Conservation (phyloP, 441 rosid species). For the Melastoma candidum region DNA sequence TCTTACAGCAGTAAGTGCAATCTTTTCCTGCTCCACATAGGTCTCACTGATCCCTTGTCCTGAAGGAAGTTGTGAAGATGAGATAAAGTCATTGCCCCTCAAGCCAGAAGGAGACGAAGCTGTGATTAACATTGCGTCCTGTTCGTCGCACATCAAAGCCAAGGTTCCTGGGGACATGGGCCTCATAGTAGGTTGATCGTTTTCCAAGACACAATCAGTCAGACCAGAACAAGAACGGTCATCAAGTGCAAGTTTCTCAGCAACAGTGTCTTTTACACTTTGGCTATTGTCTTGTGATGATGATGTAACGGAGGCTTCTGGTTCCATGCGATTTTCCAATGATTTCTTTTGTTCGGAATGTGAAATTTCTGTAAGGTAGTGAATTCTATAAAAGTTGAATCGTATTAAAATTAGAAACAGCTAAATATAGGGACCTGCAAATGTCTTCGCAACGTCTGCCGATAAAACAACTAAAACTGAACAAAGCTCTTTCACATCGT, state of each 20-base stretch:
- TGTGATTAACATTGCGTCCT: slow-evolving; percentile 52
- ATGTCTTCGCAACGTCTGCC: slow-evolving; percentile 66
- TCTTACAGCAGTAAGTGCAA: slow-evolving; percentile 63
- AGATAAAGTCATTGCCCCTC: slow-evolving; percentile 38
- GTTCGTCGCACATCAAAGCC: slow-evolving; percentile 97
- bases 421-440: slow-evolving; percentile 44
- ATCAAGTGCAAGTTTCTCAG: slow-evolving; percentile 33
- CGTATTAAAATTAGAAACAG: not conserved
- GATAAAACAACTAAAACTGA: slow-evolving; percentile 82
- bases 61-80: slow-evolving; percentile 41
- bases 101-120: slow-evolving; percentile 54
- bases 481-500: slow-evolving; percentile 91
- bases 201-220: slow-evolving; percentile 43
- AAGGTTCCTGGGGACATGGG: slow-evolving; percentile 97
- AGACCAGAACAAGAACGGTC: slow-evolving; percentile 45
- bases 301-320: slow-evolving; percentile 45
- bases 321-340: slow-evolving; percentile 26
- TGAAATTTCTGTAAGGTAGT: slow-evolving; percentile 2
- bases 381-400: not conserved
- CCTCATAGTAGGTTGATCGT: slow-evolving; percentile 49
- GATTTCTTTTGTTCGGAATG: slow-evolving; percentile 46
- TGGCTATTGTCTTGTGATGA: slow-evolving; percentile 43
- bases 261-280: slow-evolving; percentile 34
- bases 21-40: slow-evolving; percentile 78
- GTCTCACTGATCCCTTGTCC: slow-evolving; percentile 57